A percentile compares a stretch with the other conserved stretches of the same genome.
Conservation (phyloP, 768 basidiomycete genomes). For the Termitomyces sp. region DNA sequence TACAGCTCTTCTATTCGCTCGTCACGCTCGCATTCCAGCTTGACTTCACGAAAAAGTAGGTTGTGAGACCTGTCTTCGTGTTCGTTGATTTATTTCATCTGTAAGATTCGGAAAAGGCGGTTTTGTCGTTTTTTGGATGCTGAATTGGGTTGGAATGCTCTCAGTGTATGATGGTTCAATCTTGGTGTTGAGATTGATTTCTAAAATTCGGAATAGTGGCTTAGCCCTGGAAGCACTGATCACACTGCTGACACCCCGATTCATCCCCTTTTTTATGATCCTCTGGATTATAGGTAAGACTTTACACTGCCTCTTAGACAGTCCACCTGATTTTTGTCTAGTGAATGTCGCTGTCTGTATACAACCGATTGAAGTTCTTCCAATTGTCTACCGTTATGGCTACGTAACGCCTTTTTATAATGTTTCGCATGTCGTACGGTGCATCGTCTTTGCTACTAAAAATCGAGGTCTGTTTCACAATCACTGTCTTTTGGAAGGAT, state of each 20-base stretch:
- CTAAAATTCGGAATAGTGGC: constrained; percentile 31
- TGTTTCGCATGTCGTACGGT: constrained; percentile 51
- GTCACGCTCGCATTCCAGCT: constrained; percentile 57
- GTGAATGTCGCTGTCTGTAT: constrained; percentile 57
- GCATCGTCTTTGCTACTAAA: constrained; percentile 63
- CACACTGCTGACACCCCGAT: constrained; percentile 50
- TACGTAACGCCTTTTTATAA: constrained; percentile 73
- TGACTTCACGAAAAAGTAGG: constrained; percentile 43
- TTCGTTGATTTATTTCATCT: background rate
- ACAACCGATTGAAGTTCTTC: constrained; percentile 54
- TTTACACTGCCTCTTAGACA: background rate
- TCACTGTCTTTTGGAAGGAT: background rate
- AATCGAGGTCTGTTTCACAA: constrained; percentile 14
- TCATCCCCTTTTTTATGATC: constrained; percentile 60
- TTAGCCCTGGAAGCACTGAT: constrained; percentile 58
- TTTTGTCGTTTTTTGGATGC: constrained; percentile 68
- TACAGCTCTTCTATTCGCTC: constrained; percentile 55
- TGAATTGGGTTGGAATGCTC: constrained; percentile 58
- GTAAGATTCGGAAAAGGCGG: constrained; percentile 45
- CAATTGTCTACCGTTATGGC: constrained; percentile 56
- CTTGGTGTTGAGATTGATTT: background rate
- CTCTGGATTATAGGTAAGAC: constrained; percentile 57
- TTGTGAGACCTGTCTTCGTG: constrained; percentile 10
- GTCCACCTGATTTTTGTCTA: constrained; percentile 13
- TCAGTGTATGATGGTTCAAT: constrained; percentile 36